phyloP scores from a whole-genome alignment of 2,329 filamentous ascomycete genomes.

The Hypoxylon sp. region DNA sequence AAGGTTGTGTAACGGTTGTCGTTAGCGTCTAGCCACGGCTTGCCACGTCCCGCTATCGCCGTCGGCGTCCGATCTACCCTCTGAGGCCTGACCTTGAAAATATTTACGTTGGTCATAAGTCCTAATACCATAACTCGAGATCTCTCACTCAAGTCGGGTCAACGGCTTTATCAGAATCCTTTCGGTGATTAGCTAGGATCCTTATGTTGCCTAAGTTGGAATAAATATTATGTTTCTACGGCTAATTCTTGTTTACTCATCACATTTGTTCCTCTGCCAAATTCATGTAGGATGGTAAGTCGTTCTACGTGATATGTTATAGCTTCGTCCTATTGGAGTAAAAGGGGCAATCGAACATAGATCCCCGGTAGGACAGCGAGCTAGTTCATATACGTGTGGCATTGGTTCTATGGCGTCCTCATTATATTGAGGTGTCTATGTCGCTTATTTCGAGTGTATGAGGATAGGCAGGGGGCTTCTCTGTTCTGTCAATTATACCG shows the following conservation, averaged over 20 bases:
- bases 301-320: neutral
- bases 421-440: slow-evolving; percentile 1
- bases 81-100: no score
- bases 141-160: neutral
- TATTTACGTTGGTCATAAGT: no score
- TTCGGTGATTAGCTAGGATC: neutral
- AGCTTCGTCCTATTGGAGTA: slow-evolving; percentile 1
- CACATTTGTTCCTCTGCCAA: neutral
- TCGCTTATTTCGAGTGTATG: slow-evolving; percentile 3
- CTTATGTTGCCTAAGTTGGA: neutral
- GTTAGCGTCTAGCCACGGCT: neutral
- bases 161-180: slow-evolving; percentile 6
- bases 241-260: slow-evolving; percentile 1
- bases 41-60: neutral
- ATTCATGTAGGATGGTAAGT: neutral
- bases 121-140: neutral
- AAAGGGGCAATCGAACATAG: neutral
- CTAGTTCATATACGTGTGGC: neutral
- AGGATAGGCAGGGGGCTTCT: neutral
- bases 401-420: slow-evolving; percentile 1
- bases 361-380: neutral
- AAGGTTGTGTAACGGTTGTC: neutral
- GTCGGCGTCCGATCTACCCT: neutral
- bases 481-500: neutral
- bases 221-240: neutral